Evolutionary conservation across 73 alveolate genomes (phyloP).

Genomic region (Paramecium sexaurelia): DNA sequence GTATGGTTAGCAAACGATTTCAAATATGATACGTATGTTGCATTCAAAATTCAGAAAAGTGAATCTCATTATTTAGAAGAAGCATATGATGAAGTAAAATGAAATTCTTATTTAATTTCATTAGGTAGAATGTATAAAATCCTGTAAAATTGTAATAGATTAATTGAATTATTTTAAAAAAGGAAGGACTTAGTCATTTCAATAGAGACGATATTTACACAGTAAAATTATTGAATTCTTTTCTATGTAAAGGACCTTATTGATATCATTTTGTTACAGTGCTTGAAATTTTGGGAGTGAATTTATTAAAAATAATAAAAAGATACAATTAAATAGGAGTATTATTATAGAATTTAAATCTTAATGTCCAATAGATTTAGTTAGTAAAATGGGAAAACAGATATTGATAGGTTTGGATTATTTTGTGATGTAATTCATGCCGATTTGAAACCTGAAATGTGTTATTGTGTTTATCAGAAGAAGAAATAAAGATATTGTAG

Average conservation of each 20-base stretch:
- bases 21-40: slow-evolving; percentile 88
- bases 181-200: slow-evolving; percentile 53
- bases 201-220: slow-evolving; percentile 65
- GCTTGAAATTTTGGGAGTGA: slow-evolving; percentile 98
- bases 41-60: slow-evolving; percentile 96
- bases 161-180: neutral
- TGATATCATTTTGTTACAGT: slow-evolving; percentile 90
- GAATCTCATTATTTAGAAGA: slow-evolving; percentile 98
- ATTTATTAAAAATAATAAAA: slow-evolving; percentile 95
- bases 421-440: slow-evolving; percentile 96
- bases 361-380: slow-evolving; percentile 59
- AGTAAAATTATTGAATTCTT: slow-evolving; percentile 66
- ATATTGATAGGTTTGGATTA: slow-evolving; percentile 97
- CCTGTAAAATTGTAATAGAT: slow-evolving; percentile 52
- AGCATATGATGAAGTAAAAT: slow-evolving; percentile 98
- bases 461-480: slow-evolving; percentile 81
- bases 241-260: slow-evolving; percentile 73
- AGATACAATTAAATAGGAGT: slow-evolving; percentile 82
- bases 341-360: neutral
- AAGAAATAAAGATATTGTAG: slow-evolving; percentile 82
- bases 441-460: slow-evolving; percentile 98
- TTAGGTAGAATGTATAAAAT: slow-evolving; percentile 76
- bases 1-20: slow-evolving; percentile 98
- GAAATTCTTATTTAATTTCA: too few species aligned
- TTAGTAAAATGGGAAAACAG: slow-evolving; percentile 88